phyloP scores from a whole-genome alignment of 2,329 filamentous ascomycete genomes.

The Nannizzia gypsea region DNA sequence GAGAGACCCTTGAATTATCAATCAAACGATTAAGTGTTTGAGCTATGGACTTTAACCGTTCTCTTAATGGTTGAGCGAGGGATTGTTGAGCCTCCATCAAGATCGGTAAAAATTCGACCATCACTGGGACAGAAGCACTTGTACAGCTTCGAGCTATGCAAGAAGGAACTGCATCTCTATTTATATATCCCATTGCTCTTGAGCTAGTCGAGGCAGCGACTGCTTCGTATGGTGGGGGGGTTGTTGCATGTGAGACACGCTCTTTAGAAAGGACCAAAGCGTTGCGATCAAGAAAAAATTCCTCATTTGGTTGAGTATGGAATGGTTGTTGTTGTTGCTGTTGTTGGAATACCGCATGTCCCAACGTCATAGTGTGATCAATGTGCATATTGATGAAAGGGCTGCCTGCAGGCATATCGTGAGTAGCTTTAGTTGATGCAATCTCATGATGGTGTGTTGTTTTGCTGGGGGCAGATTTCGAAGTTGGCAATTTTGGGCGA shows the following conservation, averaged over 20 bases:
- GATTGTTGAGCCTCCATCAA: constrained; percentile 26
- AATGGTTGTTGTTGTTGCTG: neutral
- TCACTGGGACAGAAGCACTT: constrained; percentile 28
- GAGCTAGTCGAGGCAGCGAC: constrained; percentile 33
- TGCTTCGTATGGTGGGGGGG: constrained; percentile 33
- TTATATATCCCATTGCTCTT: constrained; percentile 30
- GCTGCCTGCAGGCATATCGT: neutral
- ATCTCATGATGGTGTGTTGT: neutral
- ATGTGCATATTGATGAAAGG: constrained; percentile 15
- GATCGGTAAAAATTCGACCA: constrained; percentile 34
- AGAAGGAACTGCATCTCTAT: constrained; percentile 26
- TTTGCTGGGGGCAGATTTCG: neutral
- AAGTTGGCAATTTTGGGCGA: constrained; percentile 16
- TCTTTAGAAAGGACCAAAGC: constrained; percentile 27
- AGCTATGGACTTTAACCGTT: constrained; percentile 28
- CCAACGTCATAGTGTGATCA: neutral
- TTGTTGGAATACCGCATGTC: neutral
- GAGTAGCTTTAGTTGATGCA: neutral
- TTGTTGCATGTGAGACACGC: constrained; percentile 29
- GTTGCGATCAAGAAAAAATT: constrained; percentile 30
- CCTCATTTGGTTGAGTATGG: constrained; percentile 12
- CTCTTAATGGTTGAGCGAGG: constrained; percentile 18
- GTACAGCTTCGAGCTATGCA: constrained; percentile 21
- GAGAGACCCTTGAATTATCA: constrained; percentile 32
- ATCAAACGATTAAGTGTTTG: constrained; percentile 30